Conservation (phyloP, 345 rosid genomes). For the Citrus mangshanensis region DNA sequence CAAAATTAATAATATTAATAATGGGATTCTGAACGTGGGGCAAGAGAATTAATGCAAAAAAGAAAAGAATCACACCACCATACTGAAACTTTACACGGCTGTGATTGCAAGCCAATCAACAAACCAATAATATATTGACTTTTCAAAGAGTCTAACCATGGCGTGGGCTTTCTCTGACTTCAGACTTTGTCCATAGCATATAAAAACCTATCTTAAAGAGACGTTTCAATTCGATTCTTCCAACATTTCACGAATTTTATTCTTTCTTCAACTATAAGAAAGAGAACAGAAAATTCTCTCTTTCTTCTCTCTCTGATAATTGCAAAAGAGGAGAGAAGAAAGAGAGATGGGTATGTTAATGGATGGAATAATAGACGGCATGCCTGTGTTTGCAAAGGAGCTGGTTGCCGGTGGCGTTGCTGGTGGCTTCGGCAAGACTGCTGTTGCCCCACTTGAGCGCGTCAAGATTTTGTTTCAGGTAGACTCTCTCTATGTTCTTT, state of each 20-base stretch:
- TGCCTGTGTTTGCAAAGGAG: conserved; percentile 82
- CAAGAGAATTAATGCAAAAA: background rate
- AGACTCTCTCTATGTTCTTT: background rate
- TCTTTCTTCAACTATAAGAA: no score
- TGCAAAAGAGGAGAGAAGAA: conserved; percentile 55
- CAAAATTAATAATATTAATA: no score
- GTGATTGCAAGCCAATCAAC: background rate
- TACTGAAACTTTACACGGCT: background rate
- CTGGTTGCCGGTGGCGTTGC: conserved; percentile 89
- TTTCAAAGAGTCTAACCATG: background rate
- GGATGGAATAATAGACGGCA: conserved; percentile 54
- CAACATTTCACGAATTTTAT: no score
- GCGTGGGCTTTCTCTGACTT: conserved; percentile 9
- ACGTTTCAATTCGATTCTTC: conserved; percentile 23
- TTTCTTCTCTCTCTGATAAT: conserved; percentile 19
- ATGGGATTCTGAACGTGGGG: no score
- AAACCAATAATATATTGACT: background rate
- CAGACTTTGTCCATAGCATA: conserved; percentile 20
- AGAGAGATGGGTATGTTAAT: conserved; percentile 33
- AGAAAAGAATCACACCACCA: background rate
- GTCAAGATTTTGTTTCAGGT: conserved; percentile 96
- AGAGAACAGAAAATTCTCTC: background rate
- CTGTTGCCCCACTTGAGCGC: conserved; percentile 91
- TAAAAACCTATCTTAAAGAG: conserved; percentile 20
- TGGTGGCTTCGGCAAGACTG: conserved; percentile 81